Conservation (phyloP, 1,284 basidiomycete species). For the Cryptococcus maquisensis region DNA sequence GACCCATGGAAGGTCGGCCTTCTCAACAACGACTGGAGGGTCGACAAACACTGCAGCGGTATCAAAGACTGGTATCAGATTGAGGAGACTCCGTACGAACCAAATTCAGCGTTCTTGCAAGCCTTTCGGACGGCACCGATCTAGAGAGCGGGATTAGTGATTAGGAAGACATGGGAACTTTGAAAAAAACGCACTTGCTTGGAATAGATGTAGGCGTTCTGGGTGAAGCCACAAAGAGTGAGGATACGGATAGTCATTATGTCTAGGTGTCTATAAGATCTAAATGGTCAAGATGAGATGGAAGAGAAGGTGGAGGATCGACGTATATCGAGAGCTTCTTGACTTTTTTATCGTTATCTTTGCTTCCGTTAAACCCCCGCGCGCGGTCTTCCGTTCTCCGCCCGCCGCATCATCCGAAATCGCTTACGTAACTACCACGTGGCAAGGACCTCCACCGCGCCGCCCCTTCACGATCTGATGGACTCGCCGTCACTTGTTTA, state of each 20-base stretch:
- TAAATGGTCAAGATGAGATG: not conserved
- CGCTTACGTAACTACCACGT: too few species aligned
- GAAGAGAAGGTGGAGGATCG: not conserved
- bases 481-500: too few species aligned
- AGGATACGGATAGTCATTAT: constrained; percentile 32
- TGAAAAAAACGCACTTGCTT: constrained; percentile 60
- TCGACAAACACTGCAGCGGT: constrained; percentile 67
- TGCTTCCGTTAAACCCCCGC: too few species aligned
- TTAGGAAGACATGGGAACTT: not conserved
- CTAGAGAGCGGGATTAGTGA: constrained; percentile 2
- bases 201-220: constrained; percentile 72
- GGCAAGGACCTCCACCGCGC: too few species aligned
- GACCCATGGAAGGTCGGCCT: constrained; percentile 61
- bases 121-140: constrained; percentile 50
- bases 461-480: too few species aligned
- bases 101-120: constrained; percentile 53
- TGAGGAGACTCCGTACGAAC: constrained; percentile 38
- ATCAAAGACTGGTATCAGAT: not conserved
- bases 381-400: too few species aligned
- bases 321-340: too few species aligned
- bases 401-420: too few species aligned
- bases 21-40: constrained; percentile 62
- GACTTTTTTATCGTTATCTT: too few species aligned
- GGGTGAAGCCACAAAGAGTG: constrained; percentile 62
- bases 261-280: not conserved